phyloP scores from a whole-genome alignment of 2,329 filamentous ascomycete species.

The Phialemonium atrogriseum region DNA sequence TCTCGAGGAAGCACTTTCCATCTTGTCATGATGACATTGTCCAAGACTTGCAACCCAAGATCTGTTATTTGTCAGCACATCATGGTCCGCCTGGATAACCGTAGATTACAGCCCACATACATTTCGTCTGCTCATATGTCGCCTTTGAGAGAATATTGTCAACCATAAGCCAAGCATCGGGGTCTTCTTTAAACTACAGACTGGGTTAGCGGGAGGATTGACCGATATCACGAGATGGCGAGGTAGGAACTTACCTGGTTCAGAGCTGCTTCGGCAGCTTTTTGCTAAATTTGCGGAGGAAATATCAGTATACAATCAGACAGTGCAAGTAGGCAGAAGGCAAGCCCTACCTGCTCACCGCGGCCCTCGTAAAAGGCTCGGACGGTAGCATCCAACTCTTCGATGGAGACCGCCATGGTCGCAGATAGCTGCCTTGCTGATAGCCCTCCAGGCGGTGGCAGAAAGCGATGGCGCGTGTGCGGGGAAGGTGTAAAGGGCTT shows the following conservation, averaged over 20 bases:
- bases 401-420: conserved; percentile 65
- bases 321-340: conserved; percentile 6
- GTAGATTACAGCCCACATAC: conserved; percentile 50
- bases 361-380: conserved; percentile 96
- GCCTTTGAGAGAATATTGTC: conserved; percentile 94
- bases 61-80: conserved; percentile 47
- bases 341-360: conserved; percentile 69
- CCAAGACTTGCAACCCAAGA: conserved; percentile 89
- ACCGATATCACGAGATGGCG: conserved; percentile 3
- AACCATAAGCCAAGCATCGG: conserved; percentile 94
- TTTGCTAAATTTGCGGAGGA: conserved; percentile 59
- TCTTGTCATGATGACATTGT: conserved; percentile 96
- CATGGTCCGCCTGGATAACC: too few relatives aligned
- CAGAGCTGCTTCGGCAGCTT: conserved; percentile 83
- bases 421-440: too few relatives aligned
- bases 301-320: conserved; percentile 26
- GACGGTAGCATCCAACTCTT: conserved; percentile 94
- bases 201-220: conserved; percentile 16
- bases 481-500: too few relatives aligned
- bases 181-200: conserved; percentile 91
- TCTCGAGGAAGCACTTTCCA: conserved; percentile 97
- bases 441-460: too few relatives aligned
- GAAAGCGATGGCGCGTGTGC: too few relatives aligned
- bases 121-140: conserved; percentile 93
- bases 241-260: conserved; percentile 64